These are phyloP conservation scores for Aphanomyces cochlioides DNA, from an alignment of 352 stramenopile genomes.

Conservation along the genomic window DNA sequence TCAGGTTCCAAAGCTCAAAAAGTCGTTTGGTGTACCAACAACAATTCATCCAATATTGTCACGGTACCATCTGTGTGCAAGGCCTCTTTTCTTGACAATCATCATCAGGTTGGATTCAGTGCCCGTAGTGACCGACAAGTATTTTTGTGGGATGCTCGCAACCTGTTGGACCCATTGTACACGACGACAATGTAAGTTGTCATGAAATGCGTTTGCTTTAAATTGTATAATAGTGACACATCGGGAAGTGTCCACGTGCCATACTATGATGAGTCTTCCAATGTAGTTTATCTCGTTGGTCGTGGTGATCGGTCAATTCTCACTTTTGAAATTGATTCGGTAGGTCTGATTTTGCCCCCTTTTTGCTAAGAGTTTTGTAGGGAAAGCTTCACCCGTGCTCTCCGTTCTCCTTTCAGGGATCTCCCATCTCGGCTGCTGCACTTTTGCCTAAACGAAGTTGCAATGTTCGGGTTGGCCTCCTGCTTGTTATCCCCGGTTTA, in stretches of 20 bases:
- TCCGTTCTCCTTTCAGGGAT: not conserved
- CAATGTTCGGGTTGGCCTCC: not conserved
- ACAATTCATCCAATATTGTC: not conserved
- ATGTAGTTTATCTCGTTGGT: conserved; percentile 62
- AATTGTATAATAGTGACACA: conserved; percentile 33
- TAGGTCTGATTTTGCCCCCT: not conserved
- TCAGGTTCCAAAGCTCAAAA: conserved; percentile 56
- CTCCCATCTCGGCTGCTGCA: not conserved
- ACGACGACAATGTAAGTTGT: conserved; percentile 32
- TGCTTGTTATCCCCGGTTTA: not conserved
- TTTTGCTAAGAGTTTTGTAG: not conserved
- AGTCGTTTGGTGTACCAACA: conserved; percentile 42
- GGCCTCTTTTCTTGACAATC: not conserved
- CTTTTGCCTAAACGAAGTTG: not conserved
- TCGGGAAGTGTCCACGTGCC: conserved; percentile 48
- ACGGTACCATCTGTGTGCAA: not conserved
- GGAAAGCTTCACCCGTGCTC: not conserved
- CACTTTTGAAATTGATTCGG: conserved; percentile 63
- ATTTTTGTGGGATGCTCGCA: conserved; percentile 67
- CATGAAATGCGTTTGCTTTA: not conserved
- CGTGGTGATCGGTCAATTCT: conserved; percentile 63
- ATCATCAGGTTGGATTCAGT: conserved; percentile 49
- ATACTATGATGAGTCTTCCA: conserved; percentile 64
- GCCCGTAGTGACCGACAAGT: conserved; percentile 62
- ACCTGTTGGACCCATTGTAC: conserved; percentile 59